A percentile compares a stretch with the other conserved stretches of the same genome.
These are phyloP conservation scores for Globisporangium cystogenes DNA, from an alignment of 352 stramenopile species.

Conservation along the genomic window DNA sequence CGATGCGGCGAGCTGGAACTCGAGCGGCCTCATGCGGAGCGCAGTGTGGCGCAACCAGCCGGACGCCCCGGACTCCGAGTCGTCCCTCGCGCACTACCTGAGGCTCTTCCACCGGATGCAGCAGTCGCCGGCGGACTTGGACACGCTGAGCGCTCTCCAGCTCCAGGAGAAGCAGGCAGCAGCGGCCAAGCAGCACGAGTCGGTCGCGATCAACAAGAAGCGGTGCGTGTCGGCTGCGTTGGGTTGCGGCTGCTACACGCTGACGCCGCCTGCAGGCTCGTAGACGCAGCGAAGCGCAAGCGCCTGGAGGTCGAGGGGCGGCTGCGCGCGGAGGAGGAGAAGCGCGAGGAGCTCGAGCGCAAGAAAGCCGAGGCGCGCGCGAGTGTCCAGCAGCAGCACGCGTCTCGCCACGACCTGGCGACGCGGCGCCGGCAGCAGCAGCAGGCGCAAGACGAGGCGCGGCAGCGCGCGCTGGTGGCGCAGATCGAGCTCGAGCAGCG, in stretches of 20 bases:
- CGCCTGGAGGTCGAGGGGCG: slow-evolving; percentile 10
- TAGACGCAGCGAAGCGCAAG: slow-evolving; percentile 11
- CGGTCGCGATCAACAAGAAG: slow-evolving; percentile 28
- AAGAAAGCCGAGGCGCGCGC: slow-evolving; percentile 16
- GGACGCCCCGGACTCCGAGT: neutral
- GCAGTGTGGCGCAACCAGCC: neutral
- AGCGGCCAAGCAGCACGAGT: slow-evolving; percentile 21
- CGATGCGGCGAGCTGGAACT: neutral
- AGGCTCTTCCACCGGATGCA: slow-evolving; percentile 34
- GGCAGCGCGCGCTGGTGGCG: slow-evolving; percentile 15
- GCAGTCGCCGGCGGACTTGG: slow-evolving; percentile 23
- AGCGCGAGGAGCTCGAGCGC: slow-evolving; percentile 18
- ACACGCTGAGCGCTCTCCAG: slow-evolving; percentile 25
- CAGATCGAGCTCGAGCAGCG: slow-evolving; percentile 11
- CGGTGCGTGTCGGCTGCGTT: neutral
- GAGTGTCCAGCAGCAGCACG: slow-evolving; percentile 13
- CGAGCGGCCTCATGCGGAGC: neutral
- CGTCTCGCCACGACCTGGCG: slow-evolving; percentile 3
- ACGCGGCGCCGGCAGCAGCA: slow-evolving; percentile 9
- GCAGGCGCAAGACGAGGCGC: slow-evolving; percentile 14
- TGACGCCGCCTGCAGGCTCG: neutral
- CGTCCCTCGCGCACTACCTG: slow-evolving; percentile 20
- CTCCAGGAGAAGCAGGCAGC: slow-evolving; percentile 26
- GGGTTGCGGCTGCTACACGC: neutral
- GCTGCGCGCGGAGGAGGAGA: slow-evolving; percentile 11